Percentiles rank a stretch among this genome's conserved stretches.
phyloP scores from a whole-genome alignment of 2,329 filamentous ascomycete species.

The Chrysoporthe austroafricana region DNA sequence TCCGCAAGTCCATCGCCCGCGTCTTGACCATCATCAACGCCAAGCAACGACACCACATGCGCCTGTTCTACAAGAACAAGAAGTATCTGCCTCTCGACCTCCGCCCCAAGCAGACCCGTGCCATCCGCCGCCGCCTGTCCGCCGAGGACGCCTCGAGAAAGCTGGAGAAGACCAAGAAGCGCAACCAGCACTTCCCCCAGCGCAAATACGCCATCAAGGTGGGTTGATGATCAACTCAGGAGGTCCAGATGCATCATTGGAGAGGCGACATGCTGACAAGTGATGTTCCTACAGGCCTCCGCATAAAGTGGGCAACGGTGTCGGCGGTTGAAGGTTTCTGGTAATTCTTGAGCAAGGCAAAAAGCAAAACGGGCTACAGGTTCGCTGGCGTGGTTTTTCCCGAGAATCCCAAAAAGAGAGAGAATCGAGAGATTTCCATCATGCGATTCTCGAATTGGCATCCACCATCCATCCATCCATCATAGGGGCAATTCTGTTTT shows the following conservation, averaged over 20 bases:
- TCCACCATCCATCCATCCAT: conserved; percentile 27
- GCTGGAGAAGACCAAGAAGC: conserved; percentile 97
- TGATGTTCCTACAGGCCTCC: conserved; percentile 19
- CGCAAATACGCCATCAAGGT: conserved; percentile 99
- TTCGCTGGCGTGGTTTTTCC: conserved; percentile 29
- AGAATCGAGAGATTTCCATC: conserved; percentile 15
- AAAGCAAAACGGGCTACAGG: conserved; percentile 29
- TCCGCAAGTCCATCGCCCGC: conserved; percentile 99
- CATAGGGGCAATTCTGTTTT: conserved; percentile 30
- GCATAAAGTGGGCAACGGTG: conserved; percentile 28
- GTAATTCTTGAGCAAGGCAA: conserved; percentile 29
- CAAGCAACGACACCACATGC: conserved; percentile 97
- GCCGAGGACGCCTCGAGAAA: conserved; percentile 84
- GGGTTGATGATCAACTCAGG: conserved; percentile 38
- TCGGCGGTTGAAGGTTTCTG: conserved; percentile 27
- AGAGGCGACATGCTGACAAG: conserved; percentile 10
- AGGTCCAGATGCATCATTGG: not conserved
- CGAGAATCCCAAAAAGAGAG: conserved; percentile 7
- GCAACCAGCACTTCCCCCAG: conserved; percentile 92
- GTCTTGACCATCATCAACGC: conserved; percentile 99
- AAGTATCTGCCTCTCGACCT: conserved; percentile 99
- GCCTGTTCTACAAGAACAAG: conserved; percentile 99
- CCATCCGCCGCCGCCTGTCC: conserved; percentile 93
- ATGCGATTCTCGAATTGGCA: conserved; percentile 27
- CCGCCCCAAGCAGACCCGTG: conserved; percentile 96